Evolutionary conservation across 768 basidiomycete genomes (phyloP), one percentile per base, ranked within the genome.

Genomic region (Tubosaeta brunneosetosa): DNA sequence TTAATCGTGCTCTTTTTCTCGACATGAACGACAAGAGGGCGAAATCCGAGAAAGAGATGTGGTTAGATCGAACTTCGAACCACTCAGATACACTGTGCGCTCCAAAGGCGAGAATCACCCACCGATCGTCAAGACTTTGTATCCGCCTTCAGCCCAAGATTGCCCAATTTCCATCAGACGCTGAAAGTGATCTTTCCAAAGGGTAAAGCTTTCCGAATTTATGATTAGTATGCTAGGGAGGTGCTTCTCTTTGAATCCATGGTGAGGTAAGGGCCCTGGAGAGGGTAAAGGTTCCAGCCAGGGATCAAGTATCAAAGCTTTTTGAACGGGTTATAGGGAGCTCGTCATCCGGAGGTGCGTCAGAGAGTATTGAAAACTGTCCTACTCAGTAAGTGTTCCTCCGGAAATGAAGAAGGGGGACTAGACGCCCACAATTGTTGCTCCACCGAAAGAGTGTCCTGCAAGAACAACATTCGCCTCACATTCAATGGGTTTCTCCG

Each of bases 201-300:
- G 72, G 2, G 89, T 88, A 62, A 92, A 92, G 0, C 68, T 73
- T 61, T 89, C 84, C 16, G 88, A 87, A 62, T 89, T 89, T 59
- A 94, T 80, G 13, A 91, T 80, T 43, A 89, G 65, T 59, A 86
- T 67, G 41, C 64, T 70, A 2, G 77, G 78, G 22, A 65, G 60
- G 10, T 3, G 22, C 4, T 45, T 48, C 11, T 55, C 40, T 22
- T 52, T 27, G 22, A 55, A 47, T 31, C 47, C 49, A 29, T 48
- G 45, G 33, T 51, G 56, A 16, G 66, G 73, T 1, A 48, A 52
- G 0, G 73, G 83, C 4, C 82, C 83, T 29, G 81, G 86, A 36
- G 74, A 65, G 7, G 84, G 77, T 22, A 91, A 61, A 16, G 90
- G 88, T 51, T 92, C 88, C 8, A 92, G 69, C 91, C 91, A 93